These are phyloP conservation scores for Massariosphaeria phaeospora DNA, from an alignment of 495 filamentous ascomycete species.

Conservation along the genomic window DNA sequence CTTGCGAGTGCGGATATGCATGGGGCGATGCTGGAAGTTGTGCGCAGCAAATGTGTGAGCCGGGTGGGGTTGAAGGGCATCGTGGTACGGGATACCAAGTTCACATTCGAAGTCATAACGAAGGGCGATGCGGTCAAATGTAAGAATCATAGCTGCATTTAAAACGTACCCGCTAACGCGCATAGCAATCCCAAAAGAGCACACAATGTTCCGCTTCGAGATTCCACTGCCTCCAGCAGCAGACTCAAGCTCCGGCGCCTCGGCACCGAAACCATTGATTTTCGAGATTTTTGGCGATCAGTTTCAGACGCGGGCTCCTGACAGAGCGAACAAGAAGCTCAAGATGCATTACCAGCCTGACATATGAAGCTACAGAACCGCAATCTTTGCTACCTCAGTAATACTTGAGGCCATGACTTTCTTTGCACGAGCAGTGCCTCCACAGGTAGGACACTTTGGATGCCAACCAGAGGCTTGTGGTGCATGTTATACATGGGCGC, in stretches of 20 bases:
- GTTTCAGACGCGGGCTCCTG: slow-evolving; percentile 74
- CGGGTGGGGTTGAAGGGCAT: slow-evolving; percentile 81
- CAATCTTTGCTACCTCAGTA: too few relatives aligned
- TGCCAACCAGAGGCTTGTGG: too few relatives aligned
- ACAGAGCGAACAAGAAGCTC: slow-evolving; percentile 86
- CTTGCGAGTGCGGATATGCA: slow-evolving; percentile 83
- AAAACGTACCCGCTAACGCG: not conserved
- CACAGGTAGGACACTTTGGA: too few relatives aligned
- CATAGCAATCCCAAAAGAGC: slow-evolving; percentile 73
- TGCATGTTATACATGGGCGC: too few relatives aligned
- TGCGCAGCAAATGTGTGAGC: slow-evolving; percentile 70
- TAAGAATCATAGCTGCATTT: not conserved
- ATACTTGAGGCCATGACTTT: too few relatives aligned
- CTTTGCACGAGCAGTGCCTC: too few relatives aligned
- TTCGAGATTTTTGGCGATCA: slow-evolving; percentile 88
- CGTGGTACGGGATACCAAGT: slow-evolving; percentile 81
- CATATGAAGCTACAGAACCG: slow-evolving; percentile 9
- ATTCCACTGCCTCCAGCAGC: slow-evolving; percentile 54
- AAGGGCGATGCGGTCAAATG: slow-evolving; percentile 53
- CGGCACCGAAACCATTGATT: slow-evolving; percentile 47
- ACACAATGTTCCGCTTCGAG: slow-evolving; percentile 75
- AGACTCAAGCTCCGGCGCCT: slow-evolving; percentile 12
- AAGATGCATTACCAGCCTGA: slow-evolving; percentile 49
- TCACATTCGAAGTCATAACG: slow-evolving; percentile 78
- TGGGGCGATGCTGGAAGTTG: slow-evolving; percentile 78